Percentiles rank a stretch among this genome's conserved stretches.
Evolutionary conservation across 2,329 filamentous ascomycete genomes (phyloP).

Genomic region (Cordyceps javanica): DNA sequence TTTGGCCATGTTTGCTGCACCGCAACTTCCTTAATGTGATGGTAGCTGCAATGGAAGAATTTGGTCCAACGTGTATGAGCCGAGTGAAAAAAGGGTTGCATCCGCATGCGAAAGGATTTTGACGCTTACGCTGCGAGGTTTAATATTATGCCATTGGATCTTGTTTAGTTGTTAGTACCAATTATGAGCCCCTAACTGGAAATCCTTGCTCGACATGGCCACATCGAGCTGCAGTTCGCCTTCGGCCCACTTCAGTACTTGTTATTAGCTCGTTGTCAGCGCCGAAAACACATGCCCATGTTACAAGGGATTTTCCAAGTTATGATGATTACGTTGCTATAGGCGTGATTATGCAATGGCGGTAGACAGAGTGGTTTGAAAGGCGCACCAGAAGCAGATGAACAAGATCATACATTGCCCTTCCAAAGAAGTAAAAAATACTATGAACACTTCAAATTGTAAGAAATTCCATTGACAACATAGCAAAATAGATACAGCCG

Average conservation of each 20-base stretch:
- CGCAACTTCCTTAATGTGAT: background rate
- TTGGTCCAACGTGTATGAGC: no score
- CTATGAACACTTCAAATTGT: no score
- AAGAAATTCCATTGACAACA: slow-evolving; percentile 12
- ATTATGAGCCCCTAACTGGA: no score
- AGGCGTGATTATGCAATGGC: background rate
- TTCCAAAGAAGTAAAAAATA: background rate
- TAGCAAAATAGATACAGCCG: slow-evolving; percentile 17
- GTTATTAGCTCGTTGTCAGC: background rate
- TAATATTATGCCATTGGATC: background rate
- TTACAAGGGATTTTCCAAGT: background rate
- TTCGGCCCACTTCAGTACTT: background rate
- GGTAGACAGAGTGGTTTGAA: background rate
- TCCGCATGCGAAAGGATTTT: background rate
- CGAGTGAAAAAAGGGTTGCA: no score
- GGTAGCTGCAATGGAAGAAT: background rate
- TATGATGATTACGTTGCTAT: background rate
- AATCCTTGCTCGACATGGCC: no score
- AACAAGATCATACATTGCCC: background rate
- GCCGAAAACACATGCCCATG: background rate
- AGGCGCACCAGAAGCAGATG: background rate
- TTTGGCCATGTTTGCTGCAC: slow-evolving; percentile 17
- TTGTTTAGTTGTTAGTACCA: no score
- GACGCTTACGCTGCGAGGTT: background rate
- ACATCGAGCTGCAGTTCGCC: background rate